Conservation (phyloP, 1,284 basidiomycete species). For the Ceraceosorus guamensis region DNA sequence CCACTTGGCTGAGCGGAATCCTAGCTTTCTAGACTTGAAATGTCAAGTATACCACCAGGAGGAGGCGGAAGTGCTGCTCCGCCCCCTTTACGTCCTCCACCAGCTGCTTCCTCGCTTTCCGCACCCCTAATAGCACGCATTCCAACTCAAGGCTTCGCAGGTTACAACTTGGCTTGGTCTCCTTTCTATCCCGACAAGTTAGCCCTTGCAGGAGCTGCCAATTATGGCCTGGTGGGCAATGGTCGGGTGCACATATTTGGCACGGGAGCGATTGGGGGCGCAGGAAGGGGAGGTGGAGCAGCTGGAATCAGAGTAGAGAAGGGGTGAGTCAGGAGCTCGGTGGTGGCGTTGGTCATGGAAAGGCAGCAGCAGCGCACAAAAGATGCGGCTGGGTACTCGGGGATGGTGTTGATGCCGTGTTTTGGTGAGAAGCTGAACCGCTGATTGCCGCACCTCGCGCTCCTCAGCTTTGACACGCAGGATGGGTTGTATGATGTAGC, state of each 20-base stretch:
- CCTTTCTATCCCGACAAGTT: conserved; percentile 77
- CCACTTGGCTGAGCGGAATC: too few species aligned
- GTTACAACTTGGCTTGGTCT: conserved; percentile 81
- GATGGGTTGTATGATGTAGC: conserved; percentile 86
- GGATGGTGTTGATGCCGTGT: too few species aligned
- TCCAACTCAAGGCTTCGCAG: conserved; percentile 59
- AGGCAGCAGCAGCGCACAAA: too few species aligned
- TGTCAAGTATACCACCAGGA: too few species aligned
- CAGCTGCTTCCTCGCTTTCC: neutral
- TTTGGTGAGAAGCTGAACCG: neutral
- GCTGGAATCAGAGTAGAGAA: conserved; percentile 19
- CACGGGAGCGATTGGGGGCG: too few species aligned
- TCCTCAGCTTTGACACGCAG: conserved; percentile 75
- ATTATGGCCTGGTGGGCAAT: conserved; percentile 92
- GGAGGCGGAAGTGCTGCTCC: too few species aligned
- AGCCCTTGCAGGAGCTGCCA: conserved; percentile 81
- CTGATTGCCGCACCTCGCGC: neutral
- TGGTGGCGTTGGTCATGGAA: too few species aligned
- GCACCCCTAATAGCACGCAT: conserved; percentile 9
- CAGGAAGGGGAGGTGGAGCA: too few species aligned
- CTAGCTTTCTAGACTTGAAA: too few species aligned
- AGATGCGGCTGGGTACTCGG: too few species aligned
- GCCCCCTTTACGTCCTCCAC: neutral
- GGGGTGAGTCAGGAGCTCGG: conserved; percentile 5
- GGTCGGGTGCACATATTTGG: conserved; percentile 53